phyloP scores from a whole-genome alignment of 345 rosid species.

The Erysimum cheiranthoides region DNA sequence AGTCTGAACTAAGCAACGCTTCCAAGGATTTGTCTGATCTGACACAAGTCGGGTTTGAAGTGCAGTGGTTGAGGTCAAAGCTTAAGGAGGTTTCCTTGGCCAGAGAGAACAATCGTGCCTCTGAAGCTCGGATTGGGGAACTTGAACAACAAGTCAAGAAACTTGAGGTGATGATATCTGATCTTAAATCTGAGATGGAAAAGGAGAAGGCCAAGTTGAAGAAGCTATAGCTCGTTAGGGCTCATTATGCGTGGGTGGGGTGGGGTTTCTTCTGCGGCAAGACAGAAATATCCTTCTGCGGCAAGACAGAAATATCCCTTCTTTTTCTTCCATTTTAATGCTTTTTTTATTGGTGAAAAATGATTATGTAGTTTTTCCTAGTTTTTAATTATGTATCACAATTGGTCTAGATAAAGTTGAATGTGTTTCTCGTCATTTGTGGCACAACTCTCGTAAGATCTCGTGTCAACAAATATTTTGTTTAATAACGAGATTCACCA shows the following conservation, averaged over 20 bases:
- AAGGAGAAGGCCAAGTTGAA: slow-evolving; percentile 8
- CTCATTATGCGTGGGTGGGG: neutral
- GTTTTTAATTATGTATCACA: neutral
- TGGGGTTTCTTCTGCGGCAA: neutral
- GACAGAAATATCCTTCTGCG: neutral
- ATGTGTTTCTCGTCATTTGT: neutral
- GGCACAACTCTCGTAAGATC: no score
- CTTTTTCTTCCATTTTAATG: neutral
- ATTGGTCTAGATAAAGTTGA: neutral
- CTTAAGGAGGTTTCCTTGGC: neutral
- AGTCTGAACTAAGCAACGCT: neutral
- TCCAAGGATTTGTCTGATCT: neutral
- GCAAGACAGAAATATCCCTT: neutral
- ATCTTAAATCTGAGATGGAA: slow-evolving; percentile 9
- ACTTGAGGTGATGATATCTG: slow-evolving; percentile 11
- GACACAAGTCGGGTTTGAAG: neutral
- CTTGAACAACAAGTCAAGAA: slow-evolving; percentile 3
- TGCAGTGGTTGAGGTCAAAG: neutral
- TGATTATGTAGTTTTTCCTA: neutral
- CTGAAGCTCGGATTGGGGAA: neutral
- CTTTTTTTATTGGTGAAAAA: neutral
- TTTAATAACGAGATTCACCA: no score
- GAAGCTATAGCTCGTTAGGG: neutral
- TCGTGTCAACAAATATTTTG: no score
- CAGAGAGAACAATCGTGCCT: neutral